Conservation (phyloP, 1,284 basidiomycete genomes). For the Irpex rosettiformis region DNA sequence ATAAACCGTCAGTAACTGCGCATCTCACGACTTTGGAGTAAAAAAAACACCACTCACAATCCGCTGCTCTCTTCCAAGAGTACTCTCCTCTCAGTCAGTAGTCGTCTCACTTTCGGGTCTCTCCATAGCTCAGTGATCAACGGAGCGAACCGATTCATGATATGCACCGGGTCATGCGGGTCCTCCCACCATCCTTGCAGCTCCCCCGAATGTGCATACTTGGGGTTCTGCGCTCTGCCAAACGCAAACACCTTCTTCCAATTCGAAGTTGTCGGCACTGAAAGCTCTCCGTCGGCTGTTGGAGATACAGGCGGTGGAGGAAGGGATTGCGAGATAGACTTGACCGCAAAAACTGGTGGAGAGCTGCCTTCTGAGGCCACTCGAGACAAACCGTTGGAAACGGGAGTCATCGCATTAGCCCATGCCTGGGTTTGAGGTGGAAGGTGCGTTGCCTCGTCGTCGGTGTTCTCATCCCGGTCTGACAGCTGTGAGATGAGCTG, state of each 20-base stretch:
- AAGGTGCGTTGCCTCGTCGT: slow-evolving; percentile 48
- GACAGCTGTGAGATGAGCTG: slow-evolving; percentile 62
- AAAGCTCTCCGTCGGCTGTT: slow-evolving; percentile 37
- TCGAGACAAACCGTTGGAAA: background rate
- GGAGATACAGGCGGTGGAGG: slow-evolving; percentile 26
- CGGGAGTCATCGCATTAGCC: background rate
- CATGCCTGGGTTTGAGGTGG: slow-evolving; percentile 12
- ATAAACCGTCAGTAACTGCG: slow-evolving; percentile 13
- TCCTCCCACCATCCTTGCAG: slow-evolving; percentile 82
- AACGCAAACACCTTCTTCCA: slow-evolving; percentile 73
- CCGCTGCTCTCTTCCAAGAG: slow-evolving; percentile 78
- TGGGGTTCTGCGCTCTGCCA: slow-evolving; percentile 59
- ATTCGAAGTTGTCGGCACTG: slow-evolving; percentile 59
- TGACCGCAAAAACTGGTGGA: slow-evolving; percentile 14
- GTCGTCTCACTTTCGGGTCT: slow-evolving; percentile 56
- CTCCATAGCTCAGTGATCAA: slow-evolving; percentile 71
- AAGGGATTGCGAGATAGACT: slow-evolving; percentile 17
- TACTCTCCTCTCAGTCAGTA: slow-evolving; percentile 58
- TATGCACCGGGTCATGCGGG: slow-evolving; percentile 73
- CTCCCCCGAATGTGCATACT: slow-evolving; percentile 63
- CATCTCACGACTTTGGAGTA: slow-evolving; percentile 12
- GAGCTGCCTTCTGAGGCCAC: slow-evolving; percentile 16
- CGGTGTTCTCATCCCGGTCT: slow-evolving; percentile 46
- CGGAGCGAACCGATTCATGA: slow-evolving; percentile 56
- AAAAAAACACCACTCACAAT: slow-evolving; percentile 54